These are phyloP conservation scores for Filobasidium floriforme DNA, from an alignment of 768 basidiomycete genomes.

Conservation along the genomic window DNA sequence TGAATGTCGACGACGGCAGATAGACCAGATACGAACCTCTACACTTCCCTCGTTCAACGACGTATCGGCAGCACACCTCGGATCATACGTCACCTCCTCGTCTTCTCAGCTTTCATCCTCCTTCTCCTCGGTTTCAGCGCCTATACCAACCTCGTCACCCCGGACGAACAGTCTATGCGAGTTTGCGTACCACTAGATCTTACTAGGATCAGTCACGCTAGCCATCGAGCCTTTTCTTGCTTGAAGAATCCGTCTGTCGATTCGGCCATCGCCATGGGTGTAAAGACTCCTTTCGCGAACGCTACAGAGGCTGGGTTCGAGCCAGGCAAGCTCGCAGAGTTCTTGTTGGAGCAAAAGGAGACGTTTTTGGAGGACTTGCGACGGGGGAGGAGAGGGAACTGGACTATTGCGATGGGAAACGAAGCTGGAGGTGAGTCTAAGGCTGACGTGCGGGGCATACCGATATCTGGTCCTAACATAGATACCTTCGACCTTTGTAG, in stretches of 20 bases:
- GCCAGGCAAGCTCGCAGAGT: slow-evolving; percentile 38
- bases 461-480: not conserved
- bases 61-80: not conserved
- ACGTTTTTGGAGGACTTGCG: slow-evolving; percentile 57
- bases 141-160: slow-evolving; percentile 9
- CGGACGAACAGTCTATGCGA: slow-evolving; percentile 30
- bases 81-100: not conserved
- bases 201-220: slow-evolving; percentile 25
- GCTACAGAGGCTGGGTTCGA: not conserved
- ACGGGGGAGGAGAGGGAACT: slow-evolving; percentile 52
- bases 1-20: not conserved
- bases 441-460: not conserved
- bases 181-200: slow-evolving; percentile 38
- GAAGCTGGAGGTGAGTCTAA: slow-evolving; percentile 74
- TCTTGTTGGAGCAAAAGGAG: slow-evolving; percentile 52
- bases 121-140: slow-evolving; percentile 13
- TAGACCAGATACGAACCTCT: not conserved
- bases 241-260: not conserved
- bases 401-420: slow-evolving; percentile 89
- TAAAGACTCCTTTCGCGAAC: slow-evolving; percentile 8
- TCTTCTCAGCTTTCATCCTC: not conserved
- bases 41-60: slow-evolving; percentile 3
- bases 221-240: slow-evolving; percentile 31
- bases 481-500: slow-evolving; percentile 47
- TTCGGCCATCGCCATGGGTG: not conserved